phyloP scores from a whole-genome alignment of 306 rosid species.

The Luffa aegyptiaca region DNA sequence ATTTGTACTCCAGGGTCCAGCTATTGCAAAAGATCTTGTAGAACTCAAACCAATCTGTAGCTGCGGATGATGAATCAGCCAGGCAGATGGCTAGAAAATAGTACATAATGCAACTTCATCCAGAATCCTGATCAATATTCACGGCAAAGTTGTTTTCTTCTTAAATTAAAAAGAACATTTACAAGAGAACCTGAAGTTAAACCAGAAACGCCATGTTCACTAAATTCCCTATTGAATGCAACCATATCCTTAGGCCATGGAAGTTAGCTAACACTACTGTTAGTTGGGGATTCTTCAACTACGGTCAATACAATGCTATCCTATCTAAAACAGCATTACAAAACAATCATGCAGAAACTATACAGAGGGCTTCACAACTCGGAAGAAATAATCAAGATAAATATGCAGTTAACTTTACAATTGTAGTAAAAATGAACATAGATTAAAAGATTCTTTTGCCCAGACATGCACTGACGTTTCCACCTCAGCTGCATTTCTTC shows the following conservation, averaged over 20 bases:
- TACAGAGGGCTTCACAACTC: background rate
- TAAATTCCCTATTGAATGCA: background rate
- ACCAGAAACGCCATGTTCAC: background rate
- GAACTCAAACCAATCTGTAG: background rate
- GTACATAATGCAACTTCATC: background rate
- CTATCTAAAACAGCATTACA: background rate
- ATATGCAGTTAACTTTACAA: background rate
- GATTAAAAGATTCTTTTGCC: background rate
- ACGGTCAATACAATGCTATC: background rate
- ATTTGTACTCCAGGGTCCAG: background rate
- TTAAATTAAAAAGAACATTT: background rate
- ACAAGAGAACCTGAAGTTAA: background rate
- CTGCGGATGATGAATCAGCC: background rate
- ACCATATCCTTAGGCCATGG: background rate
- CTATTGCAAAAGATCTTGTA: background rate
- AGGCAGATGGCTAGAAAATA: background rate
- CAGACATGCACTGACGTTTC: background rate
- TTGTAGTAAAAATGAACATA: background rate
- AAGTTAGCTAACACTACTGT: background rate
- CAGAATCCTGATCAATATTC: background rate
- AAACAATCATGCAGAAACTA: background rate
- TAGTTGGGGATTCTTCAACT: background rate
- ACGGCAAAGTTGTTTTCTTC: background rate
- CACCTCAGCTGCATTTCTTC: background rate
- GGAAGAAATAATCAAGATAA: background rate